A percentile compares a stretch with the other conserved stretches of the same genome.
These are phyloP conservation scores for Mortierella sp. DNA, from an alignment of 371 early-diverging fungal genomes.

Conservation along the genomic window DNA sequence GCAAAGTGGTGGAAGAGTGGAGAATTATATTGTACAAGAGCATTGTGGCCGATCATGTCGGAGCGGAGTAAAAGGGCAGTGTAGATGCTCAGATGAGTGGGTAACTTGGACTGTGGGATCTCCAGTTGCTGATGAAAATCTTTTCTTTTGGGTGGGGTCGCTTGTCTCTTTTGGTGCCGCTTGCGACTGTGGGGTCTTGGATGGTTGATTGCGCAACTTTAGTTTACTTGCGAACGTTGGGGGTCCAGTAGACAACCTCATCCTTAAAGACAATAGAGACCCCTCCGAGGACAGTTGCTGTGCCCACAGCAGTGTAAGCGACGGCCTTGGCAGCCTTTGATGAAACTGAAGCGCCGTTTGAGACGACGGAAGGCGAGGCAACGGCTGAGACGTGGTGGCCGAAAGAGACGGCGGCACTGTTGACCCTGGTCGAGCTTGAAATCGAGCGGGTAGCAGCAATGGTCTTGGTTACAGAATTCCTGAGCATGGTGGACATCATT, in stretches of 20 bases:
- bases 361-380: conserved; percentile 1
- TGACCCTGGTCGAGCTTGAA: conserved; percentile 28
- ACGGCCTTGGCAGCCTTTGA: conserved; percentile 26
- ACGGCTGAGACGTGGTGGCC: conserved; percentile 5
- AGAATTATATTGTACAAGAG: too few relatives aligned
- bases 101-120: neutral
- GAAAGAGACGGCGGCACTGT: conserved; percentile 11
- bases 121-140: too few relatives aligned
- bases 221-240: conserved; percentile 38
- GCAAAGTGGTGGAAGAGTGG: too few relatives aligned
- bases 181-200: neutral
- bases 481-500: conserved; percentile 28
- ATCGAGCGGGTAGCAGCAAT: conserved; percentile 21
- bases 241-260: conserved; percentile 53
- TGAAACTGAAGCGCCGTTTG: conserved; percentile 3
- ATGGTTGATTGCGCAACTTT: neutral
- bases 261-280: conserved; percentile 31
- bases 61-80: neutral
- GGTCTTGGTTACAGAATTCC: conserved; percentile 9
- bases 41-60: too few relatives aligned
- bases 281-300: conserved; percentile 24
- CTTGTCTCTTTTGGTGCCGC: too few relatives aligned
- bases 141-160: too few relatives aligned
- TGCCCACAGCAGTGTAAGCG: conserved; percentile 31
- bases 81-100: neutral